Percentiles rank a stretch among this genome's conserved stretches.
phyloP scores from a whole-genome alignment of 768 basidiomycete species.

The Mycena vitilis region DNA sequence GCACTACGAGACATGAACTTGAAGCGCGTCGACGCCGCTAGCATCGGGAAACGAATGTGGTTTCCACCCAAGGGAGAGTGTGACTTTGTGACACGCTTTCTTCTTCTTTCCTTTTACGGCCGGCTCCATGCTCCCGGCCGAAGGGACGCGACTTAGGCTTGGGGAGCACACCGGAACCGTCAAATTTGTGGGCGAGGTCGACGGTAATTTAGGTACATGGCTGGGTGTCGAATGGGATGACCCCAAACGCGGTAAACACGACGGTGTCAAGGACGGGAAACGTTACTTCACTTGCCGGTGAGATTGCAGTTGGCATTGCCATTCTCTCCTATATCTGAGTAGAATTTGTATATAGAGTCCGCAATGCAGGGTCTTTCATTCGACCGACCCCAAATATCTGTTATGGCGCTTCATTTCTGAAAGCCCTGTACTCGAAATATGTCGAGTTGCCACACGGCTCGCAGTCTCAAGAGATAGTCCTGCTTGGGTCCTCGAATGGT shows the following conservation, averaged over 20 bases:
- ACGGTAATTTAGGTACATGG: conserved; percentile 78
- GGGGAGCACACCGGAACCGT: conserved; percentile 74
- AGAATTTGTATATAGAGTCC: conserved; percentile 54
- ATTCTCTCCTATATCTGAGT: background rate
- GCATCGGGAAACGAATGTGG: conserved; percentile 44
- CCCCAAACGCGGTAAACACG: conserved; percentile 84
- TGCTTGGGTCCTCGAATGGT: conserved; percentile 85
- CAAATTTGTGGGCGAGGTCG: conserved; percentile 73
- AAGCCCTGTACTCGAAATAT: conserved; percentile 84
- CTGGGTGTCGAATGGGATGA: conserved; percentile 99
- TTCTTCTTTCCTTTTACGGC: conserved; percentile 33
- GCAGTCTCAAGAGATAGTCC: conserved; percentile 66
- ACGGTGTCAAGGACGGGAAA: conserved; percentile 81
- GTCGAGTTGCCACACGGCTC: conserved; percentile 69
- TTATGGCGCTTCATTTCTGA: conserved; percentile 78
- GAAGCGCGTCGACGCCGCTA: conserved; percentile 42
- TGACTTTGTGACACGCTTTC: conserved; percentile 11
- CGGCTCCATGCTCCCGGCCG: conserved; percentile 45
- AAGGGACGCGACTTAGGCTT: conserved; percentile 68
- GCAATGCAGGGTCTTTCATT: conserved; percentile 82
- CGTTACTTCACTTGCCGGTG: conserved; percentile 86
- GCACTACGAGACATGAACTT: conserved; percentile 62
- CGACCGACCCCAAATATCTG: conserved; percentile 70
- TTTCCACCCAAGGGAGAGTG: conserved; percentile 29
- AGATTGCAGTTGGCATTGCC: conserved; percentile 39